Conservation (phyloP, 1,284 basidiomycete species). For the Schizopora paradoxa region DNA sequence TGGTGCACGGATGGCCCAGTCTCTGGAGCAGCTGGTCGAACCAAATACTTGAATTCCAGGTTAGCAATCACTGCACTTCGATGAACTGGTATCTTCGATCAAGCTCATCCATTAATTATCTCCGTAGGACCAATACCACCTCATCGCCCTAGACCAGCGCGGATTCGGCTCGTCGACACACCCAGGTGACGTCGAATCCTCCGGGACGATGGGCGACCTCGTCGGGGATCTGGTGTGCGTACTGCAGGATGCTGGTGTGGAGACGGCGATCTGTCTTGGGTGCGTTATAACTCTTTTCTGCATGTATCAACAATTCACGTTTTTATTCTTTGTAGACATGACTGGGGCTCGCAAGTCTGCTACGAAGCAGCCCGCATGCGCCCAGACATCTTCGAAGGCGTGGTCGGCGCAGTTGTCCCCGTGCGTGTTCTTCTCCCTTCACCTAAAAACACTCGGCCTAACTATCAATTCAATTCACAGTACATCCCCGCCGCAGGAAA, state of each 20-base stretch:
- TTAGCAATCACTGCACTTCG: conserved; percentile 18
- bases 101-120: conserved; percentile 8
- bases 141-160: conserved; percentile 55
- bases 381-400: conserved; percentile 54
- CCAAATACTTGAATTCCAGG: conserved; percentile 62
- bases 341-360: conserved; percentile 65
- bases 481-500: conserved; percentile 46
- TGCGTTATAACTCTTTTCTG: conserved; percentile 24
- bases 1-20: conserved; percentile 74
- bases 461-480: conserved; percentile 26
- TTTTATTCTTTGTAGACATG: conserved; percentile 43
- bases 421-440: conserved; percentile 31
- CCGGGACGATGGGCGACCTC: conserved; percentile 54
- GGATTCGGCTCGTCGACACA: conserved; percentile 65
- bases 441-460: conserved; percentile 1
- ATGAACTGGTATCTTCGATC: background rate
- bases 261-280: conserved; percentile 57
- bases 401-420: conserved; percentile 56
- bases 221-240: conserved; percentile 58
- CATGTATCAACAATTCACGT: background rate
- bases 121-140: conserved; percentile 47
- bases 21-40: conserved; percentile 67
- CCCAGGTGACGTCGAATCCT: conserved; percentile 53
- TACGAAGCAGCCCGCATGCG: conserved; percentile 60
- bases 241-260: conserved; percentile 43